Conservation (phyloP, 2,329 filamentous ascomycete species). For the Davidsoniella eucalypti region DNA sequence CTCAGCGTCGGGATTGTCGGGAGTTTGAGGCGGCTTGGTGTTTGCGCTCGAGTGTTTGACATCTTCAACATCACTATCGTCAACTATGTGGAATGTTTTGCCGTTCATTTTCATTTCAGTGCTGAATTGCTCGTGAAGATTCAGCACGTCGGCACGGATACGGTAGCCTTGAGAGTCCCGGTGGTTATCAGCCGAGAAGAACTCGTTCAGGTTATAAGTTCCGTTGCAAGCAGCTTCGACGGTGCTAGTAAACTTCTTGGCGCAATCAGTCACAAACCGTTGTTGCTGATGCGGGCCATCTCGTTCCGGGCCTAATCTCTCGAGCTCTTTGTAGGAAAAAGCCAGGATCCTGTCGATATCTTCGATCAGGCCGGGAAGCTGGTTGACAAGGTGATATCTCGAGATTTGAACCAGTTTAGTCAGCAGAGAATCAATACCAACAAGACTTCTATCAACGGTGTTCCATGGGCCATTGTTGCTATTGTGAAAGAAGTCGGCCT, state of each 20-base stretch:
- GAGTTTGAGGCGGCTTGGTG: no score
- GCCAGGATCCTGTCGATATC: constrained; percentile 14
- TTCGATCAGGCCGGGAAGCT: constrained; percentile 18
- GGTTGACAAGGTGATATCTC: constrained; percentile 18
- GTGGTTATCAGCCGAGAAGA: constrained; percentile 15
- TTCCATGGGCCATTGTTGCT: constrained; percentile 22
- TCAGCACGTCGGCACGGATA: constrained; percentile 16
- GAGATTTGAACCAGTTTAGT: constrained; percentile 17
- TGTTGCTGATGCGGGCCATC: constrained; percentile 16
- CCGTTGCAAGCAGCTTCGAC: constrained; percentile 17
- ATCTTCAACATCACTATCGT: no score
- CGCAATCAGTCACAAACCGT: constrained; percentile 10
- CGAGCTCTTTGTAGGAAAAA: constrained; percentile 13
- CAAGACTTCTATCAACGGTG: constrained; percentile 14
- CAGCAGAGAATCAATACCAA: constrained; percentile 14
- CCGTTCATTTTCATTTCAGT: background rate
- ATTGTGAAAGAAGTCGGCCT: constrained; percentile 26
- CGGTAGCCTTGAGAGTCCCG: constrained; percentile 17
- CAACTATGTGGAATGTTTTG: background rate
- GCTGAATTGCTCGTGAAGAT: constrained; percentile 12
- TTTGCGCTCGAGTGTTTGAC: no score
- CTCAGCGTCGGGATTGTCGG: no score
- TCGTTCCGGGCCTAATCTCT: no score
- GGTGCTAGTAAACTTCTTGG: no score
- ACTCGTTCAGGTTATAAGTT: constrained; percentile 14